phyloP scores from a whole-genome alignment of 2,329 filamentous ascomycete genomes.

The Epicoccum nigrum region DNA sequence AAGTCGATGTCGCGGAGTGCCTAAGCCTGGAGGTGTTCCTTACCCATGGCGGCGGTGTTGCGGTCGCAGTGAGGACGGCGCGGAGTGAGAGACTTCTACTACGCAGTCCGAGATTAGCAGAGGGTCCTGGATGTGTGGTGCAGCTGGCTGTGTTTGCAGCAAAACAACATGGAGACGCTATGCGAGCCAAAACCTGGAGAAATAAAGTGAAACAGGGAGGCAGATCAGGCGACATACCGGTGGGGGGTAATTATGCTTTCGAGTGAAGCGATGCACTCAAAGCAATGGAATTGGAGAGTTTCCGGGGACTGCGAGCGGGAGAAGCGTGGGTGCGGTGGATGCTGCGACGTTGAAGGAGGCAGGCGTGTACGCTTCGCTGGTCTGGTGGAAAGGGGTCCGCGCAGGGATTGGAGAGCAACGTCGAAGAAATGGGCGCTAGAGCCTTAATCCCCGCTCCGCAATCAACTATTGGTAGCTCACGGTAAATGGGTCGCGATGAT shows the following conservation, averaged over 20 bases:
- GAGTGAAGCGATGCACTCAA: constrained; percentile 42
- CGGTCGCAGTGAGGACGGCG: constrained; percentile 36
- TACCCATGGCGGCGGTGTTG: constrained; percentile 47
- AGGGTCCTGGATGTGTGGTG: constrained; percentile 20
- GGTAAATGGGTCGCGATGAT: constrained; percentile 10
- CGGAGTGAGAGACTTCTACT: constrained; percentile 45
- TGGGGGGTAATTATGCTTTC: constrained; percentile 44
- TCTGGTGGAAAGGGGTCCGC: constrained; percentile 41
- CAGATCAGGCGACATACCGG: constrained; percentile 42
- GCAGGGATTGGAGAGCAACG: constrained; percentile 45
- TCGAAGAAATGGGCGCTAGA: constrained; percentile 36
- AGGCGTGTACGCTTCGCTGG: constrained; percentile 29
- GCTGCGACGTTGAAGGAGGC: constrained; percentile 42
- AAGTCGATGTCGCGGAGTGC: constrained; percentile 17
- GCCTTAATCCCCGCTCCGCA: constrained; percentile 37
- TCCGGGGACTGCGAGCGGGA: constrained; percentile 33
- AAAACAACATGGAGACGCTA: constrained; percentile 43
- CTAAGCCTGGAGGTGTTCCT: constrained; percentile 29
- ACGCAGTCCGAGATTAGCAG: constrained; percentile 30
- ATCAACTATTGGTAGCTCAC: constrained; percentile 14
- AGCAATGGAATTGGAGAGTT: constrained; percentile 34
- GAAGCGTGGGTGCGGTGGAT: constrained; percentile 37
- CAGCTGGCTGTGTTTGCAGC: constrained; percentile 27
- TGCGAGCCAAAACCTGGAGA: constrained; percentile 42
- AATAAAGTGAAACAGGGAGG: constrained; percentile 38